These are phyloP conservation scores for Aspergillus ustus DNA, from an alignment of 2,329 filamentous ascomycete species.

Conservation along the genomic window DNA sequence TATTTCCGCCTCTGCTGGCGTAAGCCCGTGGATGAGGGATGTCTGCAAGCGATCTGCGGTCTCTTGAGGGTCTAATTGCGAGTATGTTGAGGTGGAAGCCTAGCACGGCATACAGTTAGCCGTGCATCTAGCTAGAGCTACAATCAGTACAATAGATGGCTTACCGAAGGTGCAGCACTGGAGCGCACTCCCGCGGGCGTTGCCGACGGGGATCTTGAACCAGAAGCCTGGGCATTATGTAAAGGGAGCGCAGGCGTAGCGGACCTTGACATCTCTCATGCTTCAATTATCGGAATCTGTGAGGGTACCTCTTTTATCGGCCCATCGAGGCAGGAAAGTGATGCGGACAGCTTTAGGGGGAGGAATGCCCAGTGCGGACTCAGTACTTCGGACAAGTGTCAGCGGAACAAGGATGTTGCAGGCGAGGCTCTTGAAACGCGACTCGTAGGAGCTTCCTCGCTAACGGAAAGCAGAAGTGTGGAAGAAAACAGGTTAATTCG, in stretches of 20 bases:
- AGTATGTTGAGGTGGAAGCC: slow-evolving; percentile 56
- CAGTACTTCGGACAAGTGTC: background rate
- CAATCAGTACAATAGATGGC: slow-evolving; percentile 20
- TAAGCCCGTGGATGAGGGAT: slow-evolving; percentile 80
- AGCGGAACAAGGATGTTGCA: slow-evolving; percentile 14
- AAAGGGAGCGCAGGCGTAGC: slow-evolving; percentile 63
- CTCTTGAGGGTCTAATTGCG: slow-evolving; percentile 74
- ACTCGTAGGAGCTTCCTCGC: slow-evolving; percentile 34
- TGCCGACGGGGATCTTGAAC: slow-evolving; percentile 35
- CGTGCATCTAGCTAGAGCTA: background rate
- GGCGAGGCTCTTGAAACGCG: slow-evolving; percentile 35
- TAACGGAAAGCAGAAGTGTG: slow-evolving; percentile 8
- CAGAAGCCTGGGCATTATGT: slow-evolving; percentile 53
- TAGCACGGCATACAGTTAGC: slow-evolving; percentile 26
- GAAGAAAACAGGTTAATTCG: slow-evolving; percentile 11
- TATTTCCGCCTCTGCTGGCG: slow-evolving; percentile 77
- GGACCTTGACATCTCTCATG: slow-evolving; percentile 67
- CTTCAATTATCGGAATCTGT: slow-evolving; percentile 29
- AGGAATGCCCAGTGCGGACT: background rate
- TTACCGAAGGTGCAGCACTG: slow-evolving; percentile 40
- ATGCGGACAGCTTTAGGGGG: background rate
- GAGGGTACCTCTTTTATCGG: slow-evolving; percentile 31
- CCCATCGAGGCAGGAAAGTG: slow-evolving; percentile 25
- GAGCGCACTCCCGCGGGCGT: slow-evolving; percentile 34
- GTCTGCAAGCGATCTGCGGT: slow-evolving; percentile 78